Percentiles rank a stretch among this genome's conserved stretches.
phyloP scores from a whole-genome alignment of 2,329 filamentous ascomycete species.

The Fusarium chlamydosporum region DNA sequence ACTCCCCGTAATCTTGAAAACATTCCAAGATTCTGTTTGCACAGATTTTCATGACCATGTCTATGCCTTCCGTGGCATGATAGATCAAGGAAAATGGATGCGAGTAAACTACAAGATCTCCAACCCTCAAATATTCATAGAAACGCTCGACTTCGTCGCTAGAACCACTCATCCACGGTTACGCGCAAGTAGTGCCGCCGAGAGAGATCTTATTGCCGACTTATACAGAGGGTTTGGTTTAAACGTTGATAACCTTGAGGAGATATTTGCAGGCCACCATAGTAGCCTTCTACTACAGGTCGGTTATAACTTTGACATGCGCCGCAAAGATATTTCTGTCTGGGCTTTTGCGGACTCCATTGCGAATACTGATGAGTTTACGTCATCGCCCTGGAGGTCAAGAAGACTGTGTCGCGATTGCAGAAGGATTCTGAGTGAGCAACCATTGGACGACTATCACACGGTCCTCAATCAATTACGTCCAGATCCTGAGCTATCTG shows the following conservation, averaged over 20 bases:
- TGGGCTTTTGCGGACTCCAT: neutral
- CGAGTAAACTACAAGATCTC: neutral
- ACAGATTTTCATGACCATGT: neutral
- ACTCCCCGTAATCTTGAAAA: neutral
- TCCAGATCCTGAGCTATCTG: neutral
- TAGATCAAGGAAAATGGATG: neutral
- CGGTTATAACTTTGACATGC: neutral
- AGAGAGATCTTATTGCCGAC: neutral
- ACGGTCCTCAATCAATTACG: neutral
- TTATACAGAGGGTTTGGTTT: neutral
- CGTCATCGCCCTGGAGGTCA: neutral
- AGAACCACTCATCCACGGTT: neutral
- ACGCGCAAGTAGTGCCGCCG: neutral
- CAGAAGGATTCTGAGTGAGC: neutral
- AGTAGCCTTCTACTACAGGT: neutral
- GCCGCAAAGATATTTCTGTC: neutral
- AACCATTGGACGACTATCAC: neutral
- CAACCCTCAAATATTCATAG: neutral
- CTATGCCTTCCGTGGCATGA: conserved; percentile 3
- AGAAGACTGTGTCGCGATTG: neutral
- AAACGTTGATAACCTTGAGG: neutral
- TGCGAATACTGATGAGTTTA: neutral
- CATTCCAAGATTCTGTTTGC: neutral
- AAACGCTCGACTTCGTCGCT: neutral
- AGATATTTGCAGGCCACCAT: neutral